phyloP scores from a whole-genome alignment of 352 stramenopile genomes.

The Phytopythium ostracodes region DNA sequence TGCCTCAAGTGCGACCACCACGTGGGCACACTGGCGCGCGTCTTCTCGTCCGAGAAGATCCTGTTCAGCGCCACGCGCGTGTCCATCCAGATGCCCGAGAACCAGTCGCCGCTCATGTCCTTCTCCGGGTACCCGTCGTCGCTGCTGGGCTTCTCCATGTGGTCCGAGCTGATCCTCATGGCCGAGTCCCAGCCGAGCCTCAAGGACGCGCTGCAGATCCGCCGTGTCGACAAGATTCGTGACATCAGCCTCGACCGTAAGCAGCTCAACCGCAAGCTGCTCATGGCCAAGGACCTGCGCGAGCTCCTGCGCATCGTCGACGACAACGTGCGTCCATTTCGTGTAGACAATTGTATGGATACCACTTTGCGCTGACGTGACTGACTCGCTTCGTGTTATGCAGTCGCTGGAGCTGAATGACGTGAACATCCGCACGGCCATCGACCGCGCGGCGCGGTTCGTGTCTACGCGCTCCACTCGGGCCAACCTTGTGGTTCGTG shows the following conservation, averaged over 20 bases:
- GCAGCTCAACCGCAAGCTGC: constrained; percentile 55
- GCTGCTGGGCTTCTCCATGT: constrained; percentile 67
- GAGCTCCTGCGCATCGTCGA: constrained; percentile 56
- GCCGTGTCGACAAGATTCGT: constrained; percentile 59
- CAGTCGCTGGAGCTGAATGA: constrained; percentile 51
- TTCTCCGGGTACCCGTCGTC: constrained; percentile 75
- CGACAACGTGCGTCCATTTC: constrained; percentile 50
- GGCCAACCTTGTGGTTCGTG: constrained; percentile 28
- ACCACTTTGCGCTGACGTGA: constrained; percentile 5
- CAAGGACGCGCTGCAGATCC: constrained; percentile 62
- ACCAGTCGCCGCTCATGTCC: constrained; percentile 67
- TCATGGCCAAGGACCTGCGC: constrained; percentile 61
- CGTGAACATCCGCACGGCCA: constrained; percentile 58
- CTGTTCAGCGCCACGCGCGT: constrained; percentile 63
- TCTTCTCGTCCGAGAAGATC: constrained; percentile 69
- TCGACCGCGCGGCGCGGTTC: constrained; percentile 45
- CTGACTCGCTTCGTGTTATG: background rate
- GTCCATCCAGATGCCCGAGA: constrained; percentile 66
- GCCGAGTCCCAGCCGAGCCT: constrained; percentile 63
- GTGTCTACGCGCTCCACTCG: constrained; percentile 19
- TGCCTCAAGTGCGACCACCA: constrained; percentile 63
- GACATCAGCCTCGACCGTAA: constrained; percentile 39
- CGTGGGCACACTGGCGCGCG: constrained; percentile 50
- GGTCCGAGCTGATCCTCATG: constrained; percentile 76
- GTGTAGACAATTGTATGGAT: too few relatives aligned